Evolutionary conservation across 345 rosid species (phyloP).

Genomic region (Populus davidiana): DNA sequence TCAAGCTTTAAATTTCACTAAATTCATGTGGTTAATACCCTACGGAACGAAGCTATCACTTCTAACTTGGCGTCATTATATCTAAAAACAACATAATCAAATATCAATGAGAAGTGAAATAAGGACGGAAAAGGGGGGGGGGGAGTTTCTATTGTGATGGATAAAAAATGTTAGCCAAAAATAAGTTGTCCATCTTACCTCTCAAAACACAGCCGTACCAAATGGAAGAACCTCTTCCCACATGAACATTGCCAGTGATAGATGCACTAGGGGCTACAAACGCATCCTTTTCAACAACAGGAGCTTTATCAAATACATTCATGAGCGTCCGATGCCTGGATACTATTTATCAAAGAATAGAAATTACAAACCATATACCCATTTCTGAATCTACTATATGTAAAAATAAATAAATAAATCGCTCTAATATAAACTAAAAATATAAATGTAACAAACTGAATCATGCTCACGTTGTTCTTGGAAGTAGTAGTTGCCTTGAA

Average conservation of each 20-base stretch:
- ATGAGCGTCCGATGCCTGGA: conserved; percentile 91
- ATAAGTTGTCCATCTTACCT: conserved; percentile 42
- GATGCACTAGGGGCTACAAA: conserved; percentile 97
- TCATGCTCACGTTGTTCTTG: conserved; percentile 67
- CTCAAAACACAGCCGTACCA: conserved; percentile 97
- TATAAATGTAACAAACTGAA: not conserved
- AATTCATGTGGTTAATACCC: no score
- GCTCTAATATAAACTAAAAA: no score
- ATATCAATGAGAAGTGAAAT: not conserved
- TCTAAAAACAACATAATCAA: no score
- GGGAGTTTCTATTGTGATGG: no score
- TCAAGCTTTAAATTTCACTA: no score
- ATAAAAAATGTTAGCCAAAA: not conserved
- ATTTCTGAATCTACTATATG: no score
- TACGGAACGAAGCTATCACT: no score
- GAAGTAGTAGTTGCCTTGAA: conserved; percentile 78
- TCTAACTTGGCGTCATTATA: not conserved
- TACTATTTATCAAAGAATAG: conserved; percentile 33
- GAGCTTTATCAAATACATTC: conserved; percentile 87
- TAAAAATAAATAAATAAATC: not conserved
- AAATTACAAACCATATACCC: no score
- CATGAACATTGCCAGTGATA: conserved; percentile 75
- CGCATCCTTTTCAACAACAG: conserved; percentile 70
- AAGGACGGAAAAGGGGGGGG: not conserved
- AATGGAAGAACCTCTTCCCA: conserved; percentile 84